Evolutionary conservation across 768 basidiomycete species (phyloP).

Genomic region (Leucogyrophana mollusca): DNA sequence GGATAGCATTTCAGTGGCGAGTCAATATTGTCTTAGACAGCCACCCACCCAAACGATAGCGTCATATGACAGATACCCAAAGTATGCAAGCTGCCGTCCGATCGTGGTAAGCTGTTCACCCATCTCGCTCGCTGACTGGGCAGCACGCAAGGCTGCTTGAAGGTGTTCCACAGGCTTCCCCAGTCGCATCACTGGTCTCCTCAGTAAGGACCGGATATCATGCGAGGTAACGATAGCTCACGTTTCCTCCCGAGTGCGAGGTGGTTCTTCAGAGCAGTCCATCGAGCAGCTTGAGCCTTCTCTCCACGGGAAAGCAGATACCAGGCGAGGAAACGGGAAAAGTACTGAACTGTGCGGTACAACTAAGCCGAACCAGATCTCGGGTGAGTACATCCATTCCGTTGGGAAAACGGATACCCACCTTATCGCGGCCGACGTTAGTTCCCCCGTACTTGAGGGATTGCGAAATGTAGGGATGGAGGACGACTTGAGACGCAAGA

Average conservation of each 20-base stretch:
- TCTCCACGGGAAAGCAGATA: constrained; percentile 67
- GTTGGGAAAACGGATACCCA: constrained; percentile 20
- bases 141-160: constrained; percentile 81
- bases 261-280: constrained; percentile 83
- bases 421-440: constrained; percentile 92
- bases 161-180: constrained; percentile 94
- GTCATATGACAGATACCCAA: constrained; percentile 83
- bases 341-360: constrained; percentile 90
- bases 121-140: constrained; percentile 50
- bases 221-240: constrained; percentile 36
- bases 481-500: constrained; percentile 73
- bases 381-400: background rate
- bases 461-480: constrained; percentile 81
- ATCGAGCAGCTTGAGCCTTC: constrained; percentile 69
- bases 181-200: constrained; percentile 75
- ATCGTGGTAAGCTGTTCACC: constrained; percentile 78
- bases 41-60: constrained; percentile 77
- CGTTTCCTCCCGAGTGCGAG: constrained; percentile 85
- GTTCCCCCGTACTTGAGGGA: constrained; percentile 75
- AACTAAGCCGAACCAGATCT: constrained; percentile 41
- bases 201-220: constrained; percentile 1
- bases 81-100: constrained; percentile 84
- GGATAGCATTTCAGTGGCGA: constrained; percentile 1
- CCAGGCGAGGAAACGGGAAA: constrained; percentile 88
- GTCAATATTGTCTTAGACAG: background rate